Percentiles rank a stretch among this genome's conserved stretches.
phyloP scores from a whole-genome alignment of 768 basidiomycete species.

The Tricholoma terreum region DNA sequence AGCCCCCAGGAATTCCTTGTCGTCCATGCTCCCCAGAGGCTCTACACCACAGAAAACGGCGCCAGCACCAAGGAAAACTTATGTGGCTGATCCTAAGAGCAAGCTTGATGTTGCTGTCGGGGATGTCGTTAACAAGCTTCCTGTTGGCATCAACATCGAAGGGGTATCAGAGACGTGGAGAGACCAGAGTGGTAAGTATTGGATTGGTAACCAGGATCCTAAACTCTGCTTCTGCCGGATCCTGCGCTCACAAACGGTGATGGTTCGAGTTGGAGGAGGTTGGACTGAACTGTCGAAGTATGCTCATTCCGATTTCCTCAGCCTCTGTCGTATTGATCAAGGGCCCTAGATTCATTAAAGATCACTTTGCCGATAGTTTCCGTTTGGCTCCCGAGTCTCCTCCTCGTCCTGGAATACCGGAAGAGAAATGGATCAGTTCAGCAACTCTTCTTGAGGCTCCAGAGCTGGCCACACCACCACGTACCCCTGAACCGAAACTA shows the following conservation, averaged over 20 bases:
- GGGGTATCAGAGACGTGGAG: constrained; percentile 83
- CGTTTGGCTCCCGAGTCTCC: constrained; percentile 68
- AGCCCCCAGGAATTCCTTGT: constrained; percentile 62
- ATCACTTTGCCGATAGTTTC: constrained; percentile 83
- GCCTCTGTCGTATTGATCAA: constrained; percentile 5
- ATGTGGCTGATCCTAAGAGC: constrained; percentile 85
- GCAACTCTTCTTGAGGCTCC: constrained; percentile 61
- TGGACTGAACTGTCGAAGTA: constrained; percentile 92
- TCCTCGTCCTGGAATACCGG: constrained; percentile 46
- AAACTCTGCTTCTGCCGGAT: constrained; percentile 92
- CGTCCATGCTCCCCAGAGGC: constrained; percentile 36
- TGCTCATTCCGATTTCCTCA: constrained; percentile 17
- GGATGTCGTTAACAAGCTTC: constrained; percentile 85
- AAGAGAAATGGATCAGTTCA: constrained; percentile 85
- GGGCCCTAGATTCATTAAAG: constrained; percentile 70
- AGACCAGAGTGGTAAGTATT: constrained; percentile 92
- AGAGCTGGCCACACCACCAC: constrained; percentile 43
- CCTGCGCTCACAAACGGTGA: constrained; percentile 86
- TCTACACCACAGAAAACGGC: constrained; percentile 48
- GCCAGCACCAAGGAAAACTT: constrained; percentile 54
- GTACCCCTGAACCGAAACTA: constrained; percentile 65
- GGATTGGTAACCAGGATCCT: constrained; percentile 91
- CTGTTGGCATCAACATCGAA: constrained; percentile 79
- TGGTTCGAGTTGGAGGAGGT: constrained; percentile 95
- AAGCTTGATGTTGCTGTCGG: constrained; percentile 93